phyloP scores from a whole-genome alignment of 2,329 filamentous ascomycete species.

The Mariannaea sp. region DNA sequence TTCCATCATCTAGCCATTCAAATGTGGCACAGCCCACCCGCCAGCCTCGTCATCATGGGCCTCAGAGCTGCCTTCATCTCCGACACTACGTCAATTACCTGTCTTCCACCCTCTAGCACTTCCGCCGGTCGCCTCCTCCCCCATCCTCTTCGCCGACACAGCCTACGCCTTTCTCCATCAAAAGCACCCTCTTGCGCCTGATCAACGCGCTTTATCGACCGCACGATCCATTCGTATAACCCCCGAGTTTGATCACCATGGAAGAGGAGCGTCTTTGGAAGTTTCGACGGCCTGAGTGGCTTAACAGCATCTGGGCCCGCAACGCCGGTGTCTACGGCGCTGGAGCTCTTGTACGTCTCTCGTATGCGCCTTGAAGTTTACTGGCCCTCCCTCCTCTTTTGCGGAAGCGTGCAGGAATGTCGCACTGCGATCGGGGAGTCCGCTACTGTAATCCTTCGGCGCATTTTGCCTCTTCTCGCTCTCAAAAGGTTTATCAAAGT shows the following conservation, averaged over 20 bases:
- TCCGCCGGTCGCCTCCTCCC: too few relatives aligned
- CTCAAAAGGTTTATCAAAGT: too few relatives aligned
- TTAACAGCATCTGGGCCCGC: conserved; percentile 67
- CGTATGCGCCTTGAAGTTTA: not conserved
- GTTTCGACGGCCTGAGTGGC: conserved; percentile 69
- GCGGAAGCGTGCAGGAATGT: too few relatives aligned
- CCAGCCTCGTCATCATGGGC: conserved; percentile 39
- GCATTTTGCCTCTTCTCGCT: conserved; percentile 1
- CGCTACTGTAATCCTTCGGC: not conserved
- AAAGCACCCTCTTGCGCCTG: conserved; percentile 4
- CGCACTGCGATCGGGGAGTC: not conserved
- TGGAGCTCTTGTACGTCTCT: conserved; percentile 64
- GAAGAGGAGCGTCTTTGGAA: conserved; percentile 71
- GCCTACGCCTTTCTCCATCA: conserved; percentile 15
- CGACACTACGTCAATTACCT: conserved; percentile 16
- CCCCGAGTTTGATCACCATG: conserved; percentile 47
- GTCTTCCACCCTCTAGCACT: too few relatives aligned
- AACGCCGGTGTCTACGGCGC: conserved; percentile 67
- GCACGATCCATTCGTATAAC: not conserved
- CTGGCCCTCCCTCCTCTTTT: not conserved
- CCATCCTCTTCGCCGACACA: too few relatives aligned
- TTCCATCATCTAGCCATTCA: conserved; percentile 17
- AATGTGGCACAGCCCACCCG: conserved; percentile 6
- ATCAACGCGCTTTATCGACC: not conserved
- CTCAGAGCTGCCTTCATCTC: conserved; percentile 18